These are phyloP conservation scores for Zygotorulaspora florentina DNA, from an alignment of 805 yeast genomes.

Conservation along the genomic window DNA sequence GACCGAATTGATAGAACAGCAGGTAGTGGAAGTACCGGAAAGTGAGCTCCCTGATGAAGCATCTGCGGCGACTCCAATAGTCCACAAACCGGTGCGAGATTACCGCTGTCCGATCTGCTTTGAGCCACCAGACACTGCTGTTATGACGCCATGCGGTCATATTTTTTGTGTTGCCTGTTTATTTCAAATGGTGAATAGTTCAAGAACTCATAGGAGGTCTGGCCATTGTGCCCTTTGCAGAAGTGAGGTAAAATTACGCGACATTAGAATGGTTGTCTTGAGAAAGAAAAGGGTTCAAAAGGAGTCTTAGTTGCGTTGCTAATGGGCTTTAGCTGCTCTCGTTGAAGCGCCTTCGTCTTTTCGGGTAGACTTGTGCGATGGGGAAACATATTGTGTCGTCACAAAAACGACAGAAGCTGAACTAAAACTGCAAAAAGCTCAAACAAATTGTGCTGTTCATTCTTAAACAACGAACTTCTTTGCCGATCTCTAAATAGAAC, in stretches of 20 bases:
- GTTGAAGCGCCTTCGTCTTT: not conserved
- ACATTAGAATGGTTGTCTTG: slow-evolving; percentile 31
- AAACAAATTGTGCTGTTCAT: too few species aligned
- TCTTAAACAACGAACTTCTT: not conserved
- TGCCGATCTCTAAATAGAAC: too few species aligned
- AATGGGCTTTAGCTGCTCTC: not conserved
- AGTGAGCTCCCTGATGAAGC: slow-evolving; percentile 26
- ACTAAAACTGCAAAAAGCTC: too few species aligned
- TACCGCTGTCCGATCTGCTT: slow-evolving; percentile 53
- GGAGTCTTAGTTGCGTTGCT: not conserved
- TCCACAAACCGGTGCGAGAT: slow-evolving; percentile 33
- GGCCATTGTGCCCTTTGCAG: slow-evolving; percentile 46
- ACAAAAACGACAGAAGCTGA: not conserved
- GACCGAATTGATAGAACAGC: slow-evolving; percentile 34
- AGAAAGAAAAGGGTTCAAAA: slow-evolving; percentile 29
- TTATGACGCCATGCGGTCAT: slow-evolving; percentile 56
- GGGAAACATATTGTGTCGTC: not conserved
- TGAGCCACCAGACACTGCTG: slow-evolving; percentile 47
- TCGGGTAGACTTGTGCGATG: not conserved
- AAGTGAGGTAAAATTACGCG: slow-evolving; percentile 32
- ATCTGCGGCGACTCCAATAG: slow-evolving; percentile 14
- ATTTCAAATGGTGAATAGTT: slow-evolving; percentile 46
- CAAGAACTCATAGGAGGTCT: slow-evolving; percentile 34
- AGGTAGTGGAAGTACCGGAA: slow-evolving; percentile 40
- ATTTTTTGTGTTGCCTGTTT: slow-evolving; percentile 51